Conservation (phyloP, 176 grass and related monocot genomes). For the Carex parvula region DNA sequence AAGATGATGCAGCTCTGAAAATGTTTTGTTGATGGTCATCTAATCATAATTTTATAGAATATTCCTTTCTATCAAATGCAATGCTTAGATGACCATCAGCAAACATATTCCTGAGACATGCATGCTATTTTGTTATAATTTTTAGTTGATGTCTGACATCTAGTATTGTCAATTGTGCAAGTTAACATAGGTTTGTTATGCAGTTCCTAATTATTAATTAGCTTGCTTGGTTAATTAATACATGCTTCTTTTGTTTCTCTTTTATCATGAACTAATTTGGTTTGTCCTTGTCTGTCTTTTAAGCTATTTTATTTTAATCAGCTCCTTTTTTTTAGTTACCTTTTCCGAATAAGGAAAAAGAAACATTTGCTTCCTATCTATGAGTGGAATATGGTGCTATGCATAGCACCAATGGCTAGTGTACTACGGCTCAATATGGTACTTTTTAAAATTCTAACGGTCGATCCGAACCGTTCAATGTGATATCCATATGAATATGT, state of each 20-base stretch:
- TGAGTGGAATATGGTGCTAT: too few species aligned
- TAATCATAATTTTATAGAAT: conserved; percentile 31
- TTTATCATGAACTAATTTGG: background rate
- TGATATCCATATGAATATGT: too few species aligned
- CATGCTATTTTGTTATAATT: background rate
- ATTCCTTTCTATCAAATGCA: background rate
- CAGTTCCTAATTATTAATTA: background rate
- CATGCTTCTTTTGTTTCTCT: background rate
- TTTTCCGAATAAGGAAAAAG: background rate
- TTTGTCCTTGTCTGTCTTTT: background rate
- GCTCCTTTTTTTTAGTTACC: background rate
- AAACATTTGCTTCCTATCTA: too few species aligned
- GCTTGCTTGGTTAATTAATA: background rate
- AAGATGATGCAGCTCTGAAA: conserved; percentile 33
- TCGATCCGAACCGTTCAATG: too few species aligned
- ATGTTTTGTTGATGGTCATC: conserved; percentile 58
- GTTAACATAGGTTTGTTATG: background rate
- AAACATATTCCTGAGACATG: conserved; percentile 46
- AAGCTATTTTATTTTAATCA: background rate
- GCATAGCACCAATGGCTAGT: too few species aligned
- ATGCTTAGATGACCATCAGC: conserved; percentile 74
- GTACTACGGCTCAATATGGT: too few species aligned
- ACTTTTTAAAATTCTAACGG: too few species aligned
- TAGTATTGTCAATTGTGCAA: too few species aligned
- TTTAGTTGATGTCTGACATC: background rate